A percentile compares a stretch with the other conserved stretches of the same genome.
These are phyloP conservation scores for Debaryomyces coudertii DNA, from an alignment of 1,139 yeast genomes.

Conservation along the genomic window DNA sequence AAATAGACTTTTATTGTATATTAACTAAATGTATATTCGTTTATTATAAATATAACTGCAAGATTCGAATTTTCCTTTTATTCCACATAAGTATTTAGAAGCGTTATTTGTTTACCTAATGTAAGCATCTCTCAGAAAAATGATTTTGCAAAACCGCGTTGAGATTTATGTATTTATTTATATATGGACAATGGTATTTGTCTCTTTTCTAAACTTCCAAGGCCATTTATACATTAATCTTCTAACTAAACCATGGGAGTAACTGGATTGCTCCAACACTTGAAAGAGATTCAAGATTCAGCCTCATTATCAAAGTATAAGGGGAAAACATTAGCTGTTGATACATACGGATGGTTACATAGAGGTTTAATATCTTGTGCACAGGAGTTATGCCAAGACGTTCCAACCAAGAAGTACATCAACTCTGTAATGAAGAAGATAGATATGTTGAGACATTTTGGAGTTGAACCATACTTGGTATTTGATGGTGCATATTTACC, in stretches of 20 bases:
- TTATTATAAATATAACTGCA: background rate
- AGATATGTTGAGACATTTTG: constrained; percentile 65
- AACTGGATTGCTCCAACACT: constrained; percentile 70
- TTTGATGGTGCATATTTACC: constrained; percentile 92
- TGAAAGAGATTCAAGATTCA: constrained; percentile 71
- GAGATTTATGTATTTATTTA: background rate
- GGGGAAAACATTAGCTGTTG: constrained; percentile 86
- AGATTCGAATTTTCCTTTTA: background rate
- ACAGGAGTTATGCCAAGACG: constrained; percentile 72
- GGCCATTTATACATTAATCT: background rate
- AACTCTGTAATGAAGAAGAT: constrained; percentile 64
- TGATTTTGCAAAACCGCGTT: background rate
- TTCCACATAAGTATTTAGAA: background rate
- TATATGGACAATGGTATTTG: background rate
- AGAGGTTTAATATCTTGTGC: constrained; percentile 84
- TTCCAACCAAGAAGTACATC: constrained; percentile 69
- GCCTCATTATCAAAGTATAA: constrained; percentile 60
- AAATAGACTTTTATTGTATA: constrained; percentile 14
- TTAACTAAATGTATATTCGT: background rate
- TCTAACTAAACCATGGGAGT: constrained; percentile 61
- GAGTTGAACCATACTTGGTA: constrained; percentile 83
- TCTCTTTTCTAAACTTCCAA: background rate
- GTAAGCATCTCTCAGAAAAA: background rate
- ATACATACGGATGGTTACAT: constrained; percentile 97
- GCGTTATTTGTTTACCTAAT: background rate